Conservation (phyloP, 2,329 filamentous ascomycete genomes). For the Sporothrix euskadiensis region DNA sequence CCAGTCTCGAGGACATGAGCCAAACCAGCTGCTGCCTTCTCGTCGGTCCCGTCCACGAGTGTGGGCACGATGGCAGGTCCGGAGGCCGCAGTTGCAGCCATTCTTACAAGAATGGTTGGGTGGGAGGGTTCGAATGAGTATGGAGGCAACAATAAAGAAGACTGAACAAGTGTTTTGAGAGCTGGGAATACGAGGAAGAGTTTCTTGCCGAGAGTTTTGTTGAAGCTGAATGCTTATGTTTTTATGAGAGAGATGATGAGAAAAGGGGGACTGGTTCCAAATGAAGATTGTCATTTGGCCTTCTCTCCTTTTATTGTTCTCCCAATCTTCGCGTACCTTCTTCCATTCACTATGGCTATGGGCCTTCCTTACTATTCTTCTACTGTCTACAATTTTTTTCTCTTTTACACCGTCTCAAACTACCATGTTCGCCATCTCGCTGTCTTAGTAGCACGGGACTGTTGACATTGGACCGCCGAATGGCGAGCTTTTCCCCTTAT, state of each 20-base stretch:
- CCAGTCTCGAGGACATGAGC: neutral
- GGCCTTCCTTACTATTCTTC: neutral
- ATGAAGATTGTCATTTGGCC: neutral
- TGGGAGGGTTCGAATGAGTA: neutral
- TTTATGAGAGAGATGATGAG: neutral
- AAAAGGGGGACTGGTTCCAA: neutral
- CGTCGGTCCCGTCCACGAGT: neutral
- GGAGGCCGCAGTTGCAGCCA: slow-evolving; percentile 4
- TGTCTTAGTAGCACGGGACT: slow-evolving; percentile 22
- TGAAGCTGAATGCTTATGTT: neutral
- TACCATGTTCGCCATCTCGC: slow-evolving; percentile 23
- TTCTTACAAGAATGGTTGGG: neutral
- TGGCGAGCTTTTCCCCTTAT: slow-evolving; percentile 31
- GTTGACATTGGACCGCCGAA: slow-evolving; percentile 29
- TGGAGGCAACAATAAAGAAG: neutral
- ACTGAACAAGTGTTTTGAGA: neutral
- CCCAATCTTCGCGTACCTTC: neutral
- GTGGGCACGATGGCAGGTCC: slow-evolving; percentile 3
- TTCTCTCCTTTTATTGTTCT: neutral
- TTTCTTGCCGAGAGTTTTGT: neutral
- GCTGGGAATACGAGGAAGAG: neutral
- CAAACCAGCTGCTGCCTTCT: neutral
- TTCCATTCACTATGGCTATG: neutral
- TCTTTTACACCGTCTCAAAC: neutral
- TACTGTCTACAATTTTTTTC: neutral